A percentile compares a stretch with the other conserved stretches of the same genome.
These are phyloP conservation scores for Coniochaeta pulveracea DNA, from an alignment of 2,329 filamentous ascomycete species.

Conservation along the genomic window DNA sequence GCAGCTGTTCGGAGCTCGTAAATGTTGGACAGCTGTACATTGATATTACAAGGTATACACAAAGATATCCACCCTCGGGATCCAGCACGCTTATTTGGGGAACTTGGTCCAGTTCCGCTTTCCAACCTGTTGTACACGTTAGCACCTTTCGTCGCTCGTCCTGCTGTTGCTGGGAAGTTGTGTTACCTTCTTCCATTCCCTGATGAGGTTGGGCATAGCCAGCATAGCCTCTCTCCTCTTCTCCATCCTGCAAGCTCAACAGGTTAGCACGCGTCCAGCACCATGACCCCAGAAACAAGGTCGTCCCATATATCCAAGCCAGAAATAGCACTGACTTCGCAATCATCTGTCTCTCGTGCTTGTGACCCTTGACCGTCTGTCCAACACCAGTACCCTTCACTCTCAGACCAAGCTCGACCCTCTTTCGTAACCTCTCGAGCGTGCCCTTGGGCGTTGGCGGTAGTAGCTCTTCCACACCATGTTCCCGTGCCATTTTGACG, in stretches of 20 bases:
- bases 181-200: slow-evolving; percentile 80
- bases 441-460: slow-evolving; percentile 69
- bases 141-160: slow-evolving; percentile 14
- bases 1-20: no score
- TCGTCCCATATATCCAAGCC: neutral
- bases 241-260: slow-evolving; percentile 51
- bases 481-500: slow-evolving; percentile 68
- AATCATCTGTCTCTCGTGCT: slow-evolving; percentile 79
- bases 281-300: no score
- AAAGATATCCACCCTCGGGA: neutral
- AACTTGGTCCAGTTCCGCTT: slow-evolving; percentile 45
- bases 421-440: slow-evolving; percentile 55
- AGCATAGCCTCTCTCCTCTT: slow-evolving; percentile 85
- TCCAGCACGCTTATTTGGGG: slow-evolving; percentile 27
- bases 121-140: slow-evolving; percentile 32
- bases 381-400: slow-evolving; percentile 91
- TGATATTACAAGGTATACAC: slow-evolving; percentile 4
- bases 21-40: no score
- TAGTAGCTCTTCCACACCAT: slow-evolving; percentile 72
- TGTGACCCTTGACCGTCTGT: slow-evolving; percentile 89
- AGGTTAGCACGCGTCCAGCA: slow-evolving; percentile 17
- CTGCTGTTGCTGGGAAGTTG: neutral
- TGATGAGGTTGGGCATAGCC: slow-evolving; percentile 85
- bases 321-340: slow-evolving; percentile 41
- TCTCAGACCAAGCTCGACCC: slow-evolving; percentile 68